Evolutionary conservation across 805 yeast genomes (phyloP).

Genomic region (Hermanozyma aechmeae): DNA sequence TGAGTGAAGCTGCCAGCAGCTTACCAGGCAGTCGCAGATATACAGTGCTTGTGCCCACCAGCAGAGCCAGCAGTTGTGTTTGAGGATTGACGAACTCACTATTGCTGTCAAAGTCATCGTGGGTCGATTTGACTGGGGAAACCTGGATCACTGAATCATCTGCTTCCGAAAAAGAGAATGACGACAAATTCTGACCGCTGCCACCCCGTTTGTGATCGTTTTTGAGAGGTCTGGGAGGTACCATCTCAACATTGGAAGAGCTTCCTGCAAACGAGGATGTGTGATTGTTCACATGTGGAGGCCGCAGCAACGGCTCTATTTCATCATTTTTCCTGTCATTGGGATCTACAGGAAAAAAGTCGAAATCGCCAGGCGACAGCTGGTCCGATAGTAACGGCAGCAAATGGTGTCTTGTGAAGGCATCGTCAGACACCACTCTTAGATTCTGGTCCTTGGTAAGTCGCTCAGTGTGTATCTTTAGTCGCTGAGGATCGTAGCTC

Average conservation of each 20-base stretch:
- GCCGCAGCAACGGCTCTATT: not conserved
- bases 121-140: slow-evolving; percentile 6
- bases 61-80: slow-evolving; percentile 1
- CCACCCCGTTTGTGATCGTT: slow-evolving; percentile 1
- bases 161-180: slow-evolving; percentile 19
- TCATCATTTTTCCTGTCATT: not conserved
- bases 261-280: not conserved
- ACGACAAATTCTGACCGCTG: slow-evolving; percentile 4
- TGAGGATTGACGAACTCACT: slow-evolving; percentile 1
- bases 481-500: slow-evolving; percentile 15
- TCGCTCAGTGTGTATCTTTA: slow-evolving; percentile 7
- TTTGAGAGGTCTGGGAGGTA: not conserved
- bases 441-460: slow-evolving; percentile 4
- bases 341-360: slow-evolving; percentile 2
- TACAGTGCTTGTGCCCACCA: not conserved
- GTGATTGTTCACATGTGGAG: not conserved
- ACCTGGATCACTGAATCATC: slow-evolving; percentile 15
- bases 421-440: slow-evolving; percentile 14
- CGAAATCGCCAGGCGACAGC: slow-evolving; percentile 4
- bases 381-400: slow-evolving; percentile 1
- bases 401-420: slow-evolving; percentile 4
- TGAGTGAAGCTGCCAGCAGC: slow-evolving; percentile 10
- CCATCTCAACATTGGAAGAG: not conserved
- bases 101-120: slow-evolving; percentile 1
- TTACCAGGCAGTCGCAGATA: slow-evolving; percentile 12